These are phyloP conservation scores for Tylopilus vinaceipallidus DNA, from an alignment of 768 basidiomycete species.

Conservation along the genomic window DNA sequence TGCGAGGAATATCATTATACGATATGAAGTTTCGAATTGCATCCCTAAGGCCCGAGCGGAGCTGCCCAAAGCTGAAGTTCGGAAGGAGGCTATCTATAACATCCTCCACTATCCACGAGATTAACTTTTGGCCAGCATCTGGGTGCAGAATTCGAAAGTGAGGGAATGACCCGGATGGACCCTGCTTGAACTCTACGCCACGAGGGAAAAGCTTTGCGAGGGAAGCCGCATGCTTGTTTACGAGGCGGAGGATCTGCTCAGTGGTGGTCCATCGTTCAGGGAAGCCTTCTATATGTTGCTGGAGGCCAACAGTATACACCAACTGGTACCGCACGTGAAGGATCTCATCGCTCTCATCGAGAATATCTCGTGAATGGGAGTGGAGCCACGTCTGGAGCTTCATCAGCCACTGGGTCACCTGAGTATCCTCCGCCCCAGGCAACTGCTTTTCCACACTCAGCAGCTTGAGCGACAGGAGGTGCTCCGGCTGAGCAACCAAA, in stretches of 20 bases:
- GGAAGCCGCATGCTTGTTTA: conserved; percentile 16
- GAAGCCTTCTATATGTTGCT: conserved; percentile 26
- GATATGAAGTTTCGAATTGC: conserved; percentile 27
- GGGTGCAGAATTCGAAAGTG: conserved; percentile 21
- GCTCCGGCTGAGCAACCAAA: conserved; percentile 52
- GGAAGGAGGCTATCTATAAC: conserved; percentile 17
- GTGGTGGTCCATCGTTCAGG: conserved; percentile 36
- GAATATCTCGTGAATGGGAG: conserved; percentile 24
- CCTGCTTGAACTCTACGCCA: conserved; percentile 18
- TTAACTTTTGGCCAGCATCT: conserved; percentile 11
- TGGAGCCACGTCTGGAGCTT: conserved; percentile 27
- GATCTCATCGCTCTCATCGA: conserved; percentile 33
- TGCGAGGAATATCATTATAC: not conserved
- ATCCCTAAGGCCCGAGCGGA: not conserved
- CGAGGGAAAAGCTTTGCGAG: conserved; percentile 6
- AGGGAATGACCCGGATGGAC: conserved; percentile 21
- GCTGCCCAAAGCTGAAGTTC: conserved; percentile 16
- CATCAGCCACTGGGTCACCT: conserved; percentile 22
- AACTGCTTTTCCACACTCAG: conserved; percentile 41
- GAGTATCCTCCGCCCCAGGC: not conserved
- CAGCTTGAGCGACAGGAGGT: conserved; percentile 50
- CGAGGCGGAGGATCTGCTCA: conserved; percentile 30
- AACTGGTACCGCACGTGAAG: conserved; percentile 38
- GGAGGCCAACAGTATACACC: conserved; percentile 36
- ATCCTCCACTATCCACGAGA: conserved; percentile 12